Evolutionary conservation across 1,284 basidiomycete species (phyloP), one percentile per base, ranked within the genome.

Genomic region (Anthracocystis setariae): DNA sequence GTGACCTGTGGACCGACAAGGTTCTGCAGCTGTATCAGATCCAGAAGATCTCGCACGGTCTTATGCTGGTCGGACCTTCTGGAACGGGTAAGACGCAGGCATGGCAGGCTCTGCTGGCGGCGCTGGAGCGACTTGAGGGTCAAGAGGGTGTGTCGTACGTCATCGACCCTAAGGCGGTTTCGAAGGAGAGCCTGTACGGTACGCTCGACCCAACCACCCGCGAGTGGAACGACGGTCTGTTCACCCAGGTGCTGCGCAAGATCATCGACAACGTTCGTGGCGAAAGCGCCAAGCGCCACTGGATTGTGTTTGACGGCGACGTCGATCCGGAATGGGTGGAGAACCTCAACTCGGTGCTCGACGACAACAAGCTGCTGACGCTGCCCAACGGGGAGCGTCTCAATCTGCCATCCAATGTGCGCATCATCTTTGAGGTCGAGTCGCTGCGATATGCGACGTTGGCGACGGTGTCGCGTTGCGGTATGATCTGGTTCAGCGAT

Each of bases 261-360:
- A 98, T 98, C 69, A 92, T 98, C 57, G 96, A 99, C 81, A 94
- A 98, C 80, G 94, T 98, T 33, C 92, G 96, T 80, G 96, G 96
- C 27, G 97, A 98, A 85, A 96, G 93, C 83, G 87, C 89, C 27
- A 98, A 97, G 86, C 87, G 95, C 21, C 96, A 99, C 83, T 99
- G 96, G 96, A 98, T 99, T 79, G 92, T 99, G 68, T 98, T 98
- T 74, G 96, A 99, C 80, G 96, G 96, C 61, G 96, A 99, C 82
- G 95, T 99, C 49, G 97, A 99, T 86, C 96, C 96, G 0, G 96
- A 99, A 84, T 98, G 96, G 97, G 96, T 99, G 8, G 97, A 99
- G 85, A 99, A 98, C 83, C 86, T 99, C 85, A 99, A 99, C 85
- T 96, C 70, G 53, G 64, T 99, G 12, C 87, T 99, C 50, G 97